These are phyloP conservation scores for Recurvomyces mirabilis DNA, from an alignment of 495 filamentous ascomycete species.

Conservation along the genomic window DNA sequence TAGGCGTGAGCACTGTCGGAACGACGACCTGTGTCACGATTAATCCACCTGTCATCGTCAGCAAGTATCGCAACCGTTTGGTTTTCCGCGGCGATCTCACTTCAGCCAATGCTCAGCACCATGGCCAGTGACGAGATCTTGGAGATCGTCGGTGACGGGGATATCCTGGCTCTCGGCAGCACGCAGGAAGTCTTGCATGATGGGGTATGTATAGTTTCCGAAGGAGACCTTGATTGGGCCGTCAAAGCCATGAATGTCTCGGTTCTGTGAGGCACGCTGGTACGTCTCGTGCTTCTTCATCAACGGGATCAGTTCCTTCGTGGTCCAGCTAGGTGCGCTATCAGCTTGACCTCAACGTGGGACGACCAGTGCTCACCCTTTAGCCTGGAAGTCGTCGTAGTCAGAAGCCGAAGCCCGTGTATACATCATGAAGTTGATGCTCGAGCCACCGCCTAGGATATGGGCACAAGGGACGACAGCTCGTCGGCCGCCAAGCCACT, in stretches of 20 bases:
- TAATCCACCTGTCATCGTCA: conserved; percentile 19
- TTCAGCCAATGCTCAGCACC: conserved; percentile 35
- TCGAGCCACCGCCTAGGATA: conserved; percentile 56
- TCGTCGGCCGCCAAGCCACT: conserved; percentile 57
- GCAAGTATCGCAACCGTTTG: background rate
- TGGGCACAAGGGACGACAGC: conserved; percentile 73
- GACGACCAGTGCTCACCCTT: conserved; percentile 28
- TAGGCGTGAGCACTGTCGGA: conserved; percentile 57
- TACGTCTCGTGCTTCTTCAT: conserved; percentile 81
- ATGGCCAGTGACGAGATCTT: conserved; percentile 32
- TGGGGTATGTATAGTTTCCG: conserved; percentile 37
- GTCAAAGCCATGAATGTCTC: conserved; percentile 63
- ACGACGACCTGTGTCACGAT: conserved; percentile 49
- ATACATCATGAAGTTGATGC: conserved; percentile 84
- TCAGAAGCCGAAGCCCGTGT: conserved; percentile 70
- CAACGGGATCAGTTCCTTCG: conserved; percentile 64
- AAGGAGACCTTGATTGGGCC: conserved; percentile 82
- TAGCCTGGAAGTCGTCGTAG: conserved; percentile 74
- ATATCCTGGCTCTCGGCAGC: conserved; percentile 70
- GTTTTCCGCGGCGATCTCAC: conserved; percentile 26
- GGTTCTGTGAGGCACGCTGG: conserved; percentile 61
- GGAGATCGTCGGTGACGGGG: conserved; percentile 39
- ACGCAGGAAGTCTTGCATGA: conserved; percentile 53
- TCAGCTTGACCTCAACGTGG: background rate
- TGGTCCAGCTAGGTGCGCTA: conserved; percentile 52